A percentile compares a stretch with the other conserved stretches of the same genome.
Evolutionary conservation across 139 green algal genomes (phyloP).

Genomic region (Penium margaritaceum): DNA sequence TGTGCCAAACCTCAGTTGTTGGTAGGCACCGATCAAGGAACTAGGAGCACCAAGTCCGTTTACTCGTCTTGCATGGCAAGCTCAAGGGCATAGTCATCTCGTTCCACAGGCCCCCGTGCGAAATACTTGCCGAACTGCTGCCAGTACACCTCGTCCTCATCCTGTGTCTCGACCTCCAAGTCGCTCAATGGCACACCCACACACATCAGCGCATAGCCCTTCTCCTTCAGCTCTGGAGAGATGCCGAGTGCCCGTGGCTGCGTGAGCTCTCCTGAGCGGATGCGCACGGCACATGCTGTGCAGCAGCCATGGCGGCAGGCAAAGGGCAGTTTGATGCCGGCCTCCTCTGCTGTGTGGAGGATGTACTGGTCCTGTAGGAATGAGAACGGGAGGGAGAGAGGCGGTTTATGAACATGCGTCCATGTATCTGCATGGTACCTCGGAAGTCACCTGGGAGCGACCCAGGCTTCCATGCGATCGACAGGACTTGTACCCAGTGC

Average conservation of each 20-base stretch:
- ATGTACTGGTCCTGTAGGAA: slow-evolving; percentile 79
- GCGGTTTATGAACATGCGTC: too few relatives aligned
- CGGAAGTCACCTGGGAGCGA: too few relatives aligned
- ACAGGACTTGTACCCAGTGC: neutral
- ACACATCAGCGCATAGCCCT: slow-evolving; percentile 92
- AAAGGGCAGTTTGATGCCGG: slow-evolving; percentile 82
- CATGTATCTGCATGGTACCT: too few relatives aligned
- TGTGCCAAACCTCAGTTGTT: too few relatives aligned
- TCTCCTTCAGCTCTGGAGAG: slow-evolving; percentile 53
- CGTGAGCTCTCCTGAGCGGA: slow-evolving; percentile 63
- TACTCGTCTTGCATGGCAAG: slow-evolving; percentile 78
- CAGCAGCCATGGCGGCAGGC: slow-evolving; percentile 96
- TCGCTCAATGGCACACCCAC: slow-evolving; percentile 71
- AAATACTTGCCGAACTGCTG: slow-evolving; percentile 82
- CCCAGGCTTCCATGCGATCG: neutral
- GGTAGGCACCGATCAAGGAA: too few relatives aligned
- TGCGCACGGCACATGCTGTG: slow-evolving; percentile 85
- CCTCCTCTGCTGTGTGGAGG: slow-evolving; percentile 83
- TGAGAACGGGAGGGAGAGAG: too few relatives aligned
- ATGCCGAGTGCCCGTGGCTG: slow-evolving; percentile 71
- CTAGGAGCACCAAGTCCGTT: too few relatives aligned
- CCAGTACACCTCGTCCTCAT: slow-evolving; percentile 93
- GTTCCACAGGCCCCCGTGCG: slow-evolving; percentile 61
- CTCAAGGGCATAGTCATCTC: slow-evolving; percentile 84
- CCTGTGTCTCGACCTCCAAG: slow-evolving; percentile 65